These are phyloP conservation scores for Hypoxylon sp. DNA, from an alignment of 2,329 filamentous ascomycete species.

Conservation along the genomic window DNA sequence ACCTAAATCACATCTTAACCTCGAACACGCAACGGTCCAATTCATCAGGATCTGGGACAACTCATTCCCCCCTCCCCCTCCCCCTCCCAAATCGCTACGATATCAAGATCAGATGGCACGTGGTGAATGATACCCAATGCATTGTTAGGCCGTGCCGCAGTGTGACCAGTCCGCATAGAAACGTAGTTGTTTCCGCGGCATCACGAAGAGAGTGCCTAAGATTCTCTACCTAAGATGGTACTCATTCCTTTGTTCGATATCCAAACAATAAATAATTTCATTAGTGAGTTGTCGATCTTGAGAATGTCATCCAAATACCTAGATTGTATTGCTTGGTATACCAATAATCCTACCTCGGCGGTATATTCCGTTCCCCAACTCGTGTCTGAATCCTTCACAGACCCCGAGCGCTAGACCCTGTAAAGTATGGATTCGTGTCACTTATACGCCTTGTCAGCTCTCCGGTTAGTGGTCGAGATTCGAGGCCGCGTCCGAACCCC, in stretches of 20 bases:
- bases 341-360: constrained; percentile 18
- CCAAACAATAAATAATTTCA: not conserved
- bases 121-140: constrained; percentile 1
- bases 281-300: constrained; percentile 5
- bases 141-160: not conserved
- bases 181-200: not conserved
- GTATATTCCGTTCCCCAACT: constrained; percentile 20
- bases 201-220: not conserved
- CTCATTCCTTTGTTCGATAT: not conserved
- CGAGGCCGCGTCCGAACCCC: constrained; percentile 15
- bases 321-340: constrained; percentile 4
- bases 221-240: not conserved
- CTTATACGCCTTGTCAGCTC: constrained; percentile 10
- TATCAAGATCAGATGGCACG: constrained; percentile 4
- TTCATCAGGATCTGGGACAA: constrained; percentile 1
- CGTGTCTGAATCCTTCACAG: constrained; percentile 27
- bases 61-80: not conserved
- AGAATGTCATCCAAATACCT: constrained; percentile 2
- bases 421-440: constrained; percentile 16
- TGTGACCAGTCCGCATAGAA: not conserved
- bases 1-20: not conserved
- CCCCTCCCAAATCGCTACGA: not conserved
- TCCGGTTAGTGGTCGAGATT: constrained; percentile 11
- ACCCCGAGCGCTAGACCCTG: constrained; percentile 36
- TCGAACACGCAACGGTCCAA: not conserved